Evolutionary conservation across 441 rosid species (phyloP), one percentile per base, ranked within the genome.

Genomic region (Populus hybrid): DNA sequence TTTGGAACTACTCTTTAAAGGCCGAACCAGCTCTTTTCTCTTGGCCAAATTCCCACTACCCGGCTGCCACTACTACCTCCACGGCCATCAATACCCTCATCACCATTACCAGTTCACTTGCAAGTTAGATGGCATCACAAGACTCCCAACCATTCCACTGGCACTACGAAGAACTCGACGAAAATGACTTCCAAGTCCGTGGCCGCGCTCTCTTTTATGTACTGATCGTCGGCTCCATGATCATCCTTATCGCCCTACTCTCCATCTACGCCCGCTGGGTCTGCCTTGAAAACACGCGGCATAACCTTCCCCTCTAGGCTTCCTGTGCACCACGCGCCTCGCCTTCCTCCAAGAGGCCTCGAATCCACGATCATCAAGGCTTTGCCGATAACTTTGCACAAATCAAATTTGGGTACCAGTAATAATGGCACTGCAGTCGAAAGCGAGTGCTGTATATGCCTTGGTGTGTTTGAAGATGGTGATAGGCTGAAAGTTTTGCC

Each of bases 101-200:
- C 38, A 7, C 66, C 7, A 68, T 71, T 75, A 75, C 76, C 65
- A 64, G 18, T 50, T 68, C 69, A 14, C 56, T 26, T 3, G 33
- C 33, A 23, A 35, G 7, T 10, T 50, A 24, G 68, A 79, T 79
- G 80, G 71, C 83, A 2, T 61, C 83, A 14, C 81, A 74, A 29
- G 78, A 74, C 21, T 8, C 82, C 21, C 79, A 76, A 35, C 77
- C 76, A 20, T 59, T 85, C 72, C 89, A 86, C 71, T 91, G 90
- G 91, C 88, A 84, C 81, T 85, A 80, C 82, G 75, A 81, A 18
- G 90, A 88, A 74, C 82, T 83, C 59, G 81, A 82, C 76, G 87
- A 85, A 74, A 84, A 73, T 18, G 82, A 85, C 78, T 64, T 86
- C 84, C 77, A 87, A 69, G 77, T 87, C 69, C 82, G 80, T 7